phyloP scores from a whole-genome alignment of 2,329 filamentous ascomycete species.

The Sordariomycetes sp. region DNA sequence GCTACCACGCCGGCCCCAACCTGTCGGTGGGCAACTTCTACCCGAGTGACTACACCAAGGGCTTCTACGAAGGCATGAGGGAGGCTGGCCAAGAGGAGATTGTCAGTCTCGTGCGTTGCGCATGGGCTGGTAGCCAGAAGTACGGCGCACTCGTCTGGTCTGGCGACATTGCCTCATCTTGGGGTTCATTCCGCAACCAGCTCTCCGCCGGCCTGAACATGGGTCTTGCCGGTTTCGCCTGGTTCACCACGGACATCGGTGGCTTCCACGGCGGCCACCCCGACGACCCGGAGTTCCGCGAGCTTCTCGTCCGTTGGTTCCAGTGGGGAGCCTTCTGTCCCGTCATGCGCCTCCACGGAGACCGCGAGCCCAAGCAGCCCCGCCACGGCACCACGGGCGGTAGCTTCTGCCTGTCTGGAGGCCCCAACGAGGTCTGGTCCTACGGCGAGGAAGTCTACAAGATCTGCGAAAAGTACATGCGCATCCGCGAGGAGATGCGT shows the following conservation, averaged over 20 bases:
- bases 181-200: constrained; percentile 50
- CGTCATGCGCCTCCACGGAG: constrained; percentile 58
- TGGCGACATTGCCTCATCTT: constrained; percentile 57
- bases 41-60: constrained; percentile 46
- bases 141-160: constrained; percentile 59
- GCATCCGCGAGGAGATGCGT: constrained; percentile 46
- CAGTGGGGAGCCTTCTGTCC: constrained; percentile 61
- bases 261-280: constrained; percentile 60
- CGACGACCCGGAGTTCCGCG: constrained; percentile 43
- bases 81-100: constrained; percentile 43
- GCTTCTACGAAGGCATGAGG: constrained; percentile 50
- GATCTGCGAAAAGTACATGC: constrained; percentile 51
- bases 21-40: constrained; percentile 47
- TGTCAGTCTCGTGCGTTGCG: constrained; percentile 43
- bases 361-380: constrained; percentile 46
- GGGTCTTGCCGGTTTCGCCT: constrained; percentile 53
- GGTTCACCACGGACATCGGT: constrained; percentile 65
- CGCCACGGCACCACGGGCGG: constrained; percentile 23
- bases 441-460: constrained; percentile 52
- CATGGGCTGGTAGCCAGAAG: constrained; percentile 48
- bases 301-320: constrained; percentile 60
- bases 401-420: constrained; percentile 37
- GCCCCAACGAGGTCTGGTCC: constrained; percentile 56
- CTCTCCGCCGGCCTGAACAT: constrained; percentile 56
- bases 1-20: constrained; percentile 37